A percentile compares a stretch with the other conserved stretches of the same genome.
Conservation (phyloP, 2,329 filamentous ascomycete species). For the Monilinia fructigena region DNA sequence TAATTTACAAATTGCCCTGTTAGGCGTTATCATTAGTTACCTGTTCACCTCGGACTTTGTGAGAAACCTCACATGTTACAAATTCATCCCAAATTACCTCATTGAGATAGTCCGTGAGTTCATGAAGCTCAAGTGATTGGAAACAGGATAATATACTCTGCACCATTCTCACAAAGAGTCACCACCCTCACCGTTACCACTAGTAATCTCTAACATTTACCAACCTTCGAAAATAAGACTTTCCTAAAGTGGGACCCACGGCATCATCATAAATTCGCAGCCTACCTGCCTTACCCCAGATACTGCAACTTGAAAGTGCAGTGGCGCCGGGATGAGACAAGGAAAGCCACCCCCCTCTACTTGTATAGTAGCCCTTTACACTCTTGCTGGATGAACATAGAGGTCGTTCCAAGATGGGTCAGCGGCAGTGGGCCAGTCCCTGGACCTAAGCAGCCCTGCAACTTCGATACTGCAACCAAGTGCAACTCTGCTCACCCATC, state of each 20-base stretch:
- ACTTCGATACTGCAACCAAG: conserved; percentile 26
- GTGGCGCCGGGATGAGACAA: conserved; percentile 38
- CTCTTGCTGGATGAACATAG: conserved; percentile 36
- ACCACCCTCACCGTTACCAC: conserved; percentile 5
- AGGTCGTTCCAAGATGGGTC: conserved; percentile 29
- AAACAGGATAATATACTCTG: conserved; percentile 15
- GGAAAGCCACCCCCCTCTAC: conserved; percentile 38
- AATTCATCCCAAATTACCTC: conserved; percentile 20
- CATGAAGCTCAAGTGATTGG: conserved; percentile 21
- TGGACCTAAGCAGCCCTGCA: conserved; percentile 23
- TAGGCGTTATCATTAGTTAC: conserved; percentile 24
- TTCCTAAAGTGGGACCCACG: conserved; percentile 23
- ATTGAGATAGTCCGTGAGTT: conserved; percentile 26
- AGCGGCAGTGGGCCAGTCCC: conserved; percentile 19
- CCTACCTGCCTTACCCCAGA: conserved; percentile 35
- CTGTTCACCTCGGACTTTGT: conserved; percentile 31
- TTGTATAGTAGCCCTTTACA: conserved; percentile 16
- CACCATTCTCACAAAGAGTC: neutral
- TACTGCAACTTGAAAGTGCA: conserved; percentile 31
- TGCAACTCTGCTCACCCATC: conserved; percentile 21
- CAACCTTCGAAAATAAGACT: conserved; percentile 4
- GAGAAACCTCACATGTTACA: conserved; percentile 34
- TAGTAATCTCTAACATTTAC: conserved; percentile 4
- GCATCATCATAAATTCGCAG: conserved; percentile 33
- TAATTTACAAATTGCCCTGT: neutral